Evolutionary conservation across 495 filamentous ascomycete species (phyloP).

Genomic region (Astrothelium macrocarpum): DNA sequence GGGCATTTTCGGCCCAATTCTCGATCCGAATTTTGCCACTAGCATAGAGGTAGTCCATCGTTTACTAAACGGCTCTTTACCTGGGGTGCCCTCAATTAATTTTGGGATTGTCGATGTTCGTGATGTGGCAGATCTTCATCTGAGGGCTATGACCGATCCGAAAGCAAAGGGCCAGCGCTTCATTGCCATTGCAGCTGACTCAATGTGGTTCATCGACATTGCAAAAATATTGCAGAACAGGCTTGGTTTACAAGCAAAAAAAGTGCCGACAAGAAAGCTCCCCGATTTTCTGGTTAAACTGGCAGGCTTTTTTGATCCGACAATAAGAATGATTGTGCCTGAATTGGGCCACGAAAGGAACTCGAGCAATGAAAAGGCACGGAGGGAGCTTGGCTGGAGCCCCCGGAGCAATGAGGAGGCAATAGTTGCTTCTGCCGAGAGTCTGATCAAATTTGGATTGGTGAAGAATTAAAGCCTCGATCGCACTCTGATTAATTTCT

Average conservation of each 20-base stretch:
- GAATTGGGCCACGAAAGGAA: conserved; percentile 15
- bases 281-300: conserved; percentile 15
- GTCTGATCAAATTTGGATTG: conserved; percentile 12
- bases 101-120: conserved; percentile 18
- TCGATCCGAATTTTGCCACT: conserved; percentile 10
- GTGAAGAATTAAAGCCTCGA: conserved; percentile 10
- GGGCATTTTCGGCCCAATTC: conserved; percentile 15
- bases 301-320: conserved; percentile 10
- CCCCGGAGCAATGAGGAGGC: conserved; percentile 16
- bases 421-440: conserved; percentile 13
- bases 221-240: conserved; percentile 11
- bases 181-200: conserved; percentile 7
- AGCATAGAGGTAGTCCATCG: conserved; percentile 13
- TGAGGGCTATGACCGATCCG: conserved; percentile 16
- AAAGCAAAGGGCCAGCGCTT: conserved; percentile 18
- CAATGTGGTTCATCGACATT: conserved; percentile 11
- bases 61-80: conserved; percentile 14
- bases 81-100: conserved; percentile 11
- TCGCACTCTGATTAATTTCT: neutral
- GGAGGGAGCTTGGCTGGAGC: conserved; percentile 13
- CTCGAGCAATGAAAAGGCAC: conserved; percentile 15
- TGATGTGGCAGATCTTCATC: conserved; percentile 19
- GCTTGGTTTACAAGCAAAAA: conserved; percentile 16
- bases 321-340: conserved; percentile 11
- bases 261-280: conserved; percentile 12